Conservation (phyloP, 2,329 filamentous ascomycete genomes). For the Pseudovirgaria hyperparasitica region DNA sequence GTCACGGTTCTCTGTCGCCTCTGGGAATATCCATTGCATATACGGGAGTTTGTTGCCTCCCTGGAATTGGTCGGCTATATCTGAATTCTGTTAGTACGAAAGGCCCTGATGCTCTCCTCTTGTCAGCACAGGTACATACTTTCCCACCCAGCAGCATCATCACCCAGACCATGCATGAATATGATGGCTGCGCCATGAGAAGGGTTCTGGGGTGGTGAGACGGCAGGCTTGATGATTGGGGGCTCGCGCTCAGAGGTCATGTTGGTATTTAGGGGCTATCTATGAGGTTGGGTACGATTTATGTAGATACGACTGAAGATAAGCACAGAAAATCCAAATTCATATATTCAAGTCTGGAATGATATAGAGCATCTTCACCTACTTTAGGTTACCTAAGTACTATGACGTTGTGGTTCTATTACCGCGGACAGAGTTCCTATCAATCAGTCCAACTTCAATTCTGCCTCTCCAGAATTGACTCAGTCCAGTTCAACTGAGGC, state of each 20-base stretch:
- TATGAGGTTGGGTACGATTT: too few species aligned
- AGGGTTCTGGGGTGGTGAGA: constrained; percentile 18
- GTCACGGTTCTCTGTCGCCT: constrained; percentile 34
- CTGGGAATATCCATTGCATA: constrained; percentile 38
- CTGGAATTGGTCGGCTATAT: constrained; percentile 36
- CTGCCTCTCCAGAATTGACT: too few species aligned
- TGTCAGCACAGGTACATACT: constrained; percentile 19
- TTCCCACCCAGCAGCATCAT: constrained; percentile 32
- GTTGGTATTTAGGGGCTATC: constrained; percentile 1
- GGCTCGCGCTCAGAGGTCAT: constrained; percentile 8
- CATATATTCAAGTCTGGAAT: too few species aligned
- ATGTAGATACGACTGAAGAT: too few species aligned
- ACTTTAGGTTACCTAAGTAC: too few species aligned
- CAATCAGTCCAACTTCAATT: too few species aligned
- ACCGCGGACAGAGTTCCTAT: too few species aligned
- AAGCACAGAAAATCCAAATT: too few species aligned
- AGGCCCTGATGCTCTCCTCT: too few species aligned
- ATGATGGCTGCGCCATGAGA: constrained; percentile 31
- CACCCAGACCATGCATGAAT: constrained; percentile 35
- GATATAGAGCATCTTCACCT: too few species aligned
- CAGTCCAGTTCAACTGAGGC: too few species aligned
- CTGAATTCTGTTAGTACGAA: constrained; percentile 12
- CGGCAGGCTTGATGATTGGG: constrained; percentile 26
- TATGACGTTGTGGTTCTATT: too few species aligned
- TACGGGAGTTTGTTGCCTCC: constrained; percentile 34